A percentile compares a stretch with the other conserved stretches of the same genome.
These are phyloP conservation scores for Myochromella boudieri DNA, from an alignment of 768 basidiomycete genomes.

Conservation along the genomic window DNA sequence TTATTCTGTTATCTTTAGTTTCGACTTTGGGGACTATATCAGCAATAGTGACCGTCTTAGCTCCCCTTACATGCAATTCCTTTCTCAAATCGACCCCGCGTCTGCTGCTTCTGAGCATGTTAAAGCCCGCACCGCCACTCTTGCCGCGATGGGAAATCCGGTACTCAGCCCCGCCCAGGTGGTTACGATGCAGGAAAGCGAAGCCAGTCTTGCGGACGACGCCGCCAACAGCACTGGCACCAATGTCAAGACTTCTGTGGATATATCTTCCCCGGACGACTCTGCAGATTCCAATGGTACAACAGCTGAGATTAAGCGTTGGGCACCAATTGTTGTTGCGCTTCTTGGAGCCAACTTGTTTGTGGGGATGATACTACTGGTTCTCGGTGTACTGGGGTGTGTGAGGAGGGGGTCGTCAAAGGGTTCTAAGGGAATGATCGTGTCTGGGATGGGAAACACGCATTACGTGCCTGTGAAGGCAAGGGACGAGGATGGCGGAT, in stretches of 20 bases:
- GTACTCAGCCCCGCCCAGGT: conserved; percentile 25
- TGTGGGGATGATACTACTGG: conserved; percentile 22
- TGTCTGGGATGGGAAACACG: neutral
- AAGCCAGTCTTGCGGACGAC: conserved; percentile 11
- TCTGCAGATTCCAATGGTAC: neutral
- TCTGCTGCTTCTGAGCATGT: conserved; percentile 32
- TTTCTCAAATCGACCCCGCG: conserved; percentile 33
- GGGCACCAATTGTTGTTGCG: conserved; percentile 23
- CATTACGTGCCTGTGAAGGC: conserved; percentile 1
- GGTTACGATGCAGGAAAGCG: conserved; percentile 12
- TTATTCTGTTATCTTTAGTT: conserved; percentile 28
- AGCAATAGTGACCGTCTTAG: conserved; percentile 17
- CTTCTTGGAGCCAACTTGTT: conserved; percentile 28
- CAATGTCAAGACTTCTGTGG: conserved; percentile 6
- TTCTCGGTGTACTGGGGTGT: conserved; percentile 24
- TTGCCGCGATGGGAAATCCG: conserved; percentile 21
- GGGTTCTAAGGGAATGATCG: neutral
- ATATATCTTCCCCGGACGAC: neutral
- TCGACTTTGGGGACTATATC: conserved; percentile 38
- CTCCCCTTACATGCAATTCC: conserved; percentile 38
- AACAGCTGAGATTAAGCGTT: conserved; percentile 20
- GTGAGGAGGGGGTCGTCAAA: conserved; percentile 19
- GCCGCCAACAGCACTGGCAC: conserved; percentile 3
- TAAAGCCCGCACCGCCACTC: conserved; percentile 23
- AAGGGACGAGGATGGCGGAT: conserved; percentile 1